A percentile compares a stretch with the other conserved stretches of the same genome.
Conservation (phyloP, 2,329 filamentous ascomycete genomes). For the Mycosphaerelloides madeirae region DNA sequence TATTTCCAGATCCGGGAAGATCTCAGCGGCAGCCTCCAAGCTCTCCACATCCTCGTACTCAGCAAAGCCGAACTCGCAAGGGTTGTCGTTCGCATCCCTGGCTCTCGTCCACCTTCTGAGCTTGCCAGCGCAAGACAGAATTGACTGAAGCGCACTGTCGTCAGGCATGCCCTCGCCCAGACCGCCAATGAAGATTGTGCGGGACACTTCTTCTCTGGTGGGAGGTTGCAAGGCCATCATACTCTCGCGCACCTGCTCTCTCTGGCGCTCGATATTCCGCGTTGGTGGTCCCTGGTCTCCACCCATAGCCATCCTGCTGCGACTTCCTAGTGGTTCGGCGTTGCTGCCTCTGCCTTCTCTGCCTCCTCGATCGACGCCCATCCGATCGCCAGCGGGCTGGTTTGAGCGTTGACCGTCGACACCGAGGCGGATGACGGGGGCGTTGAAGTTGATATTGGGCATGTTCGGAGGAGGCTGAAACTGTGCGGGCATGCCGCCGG, state of each 20-base stretch:
- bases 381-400: slow-evolving; percentile 43
- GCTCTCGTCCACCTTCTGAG: slow-evolving; percentile 81
- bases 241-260: slow-evolving; percentile 28
- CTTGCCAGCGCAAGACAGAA: slow-evolving; percentile 68
- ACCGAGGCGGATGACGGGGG: slow-evolving; percentile 89
- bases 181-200: slow-evolving; percentile 84
- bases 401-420: slow-evolving; percentile 64
- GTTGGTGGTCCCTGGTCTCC: slow-evolving; percentile 46
- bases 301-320: slow-evolving; percentile 47
- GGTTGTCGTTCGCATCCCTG: slow-evolving; percentile 72
- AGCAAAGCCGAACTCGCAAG: slow-evolving; percentile 87
- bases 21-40: slow-evolving; percentile 75
- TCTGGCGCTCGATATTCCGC: slow-evolving; percentile 53
- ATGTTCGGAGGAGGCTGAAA: slow-evolving; percentile 89
- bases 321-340: slow-evolving; percentile 33
- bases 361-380: slow-evolving; percentile 15
- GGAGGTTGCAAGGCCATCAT: slow-evolving; percentile 62
- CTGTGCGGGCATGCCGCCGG: slow-evolving; percentile 72
- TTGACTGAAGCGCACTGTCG: slow-evolving; percentile 72
- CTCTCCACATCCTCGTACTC: slow-evolving; percentile 91
- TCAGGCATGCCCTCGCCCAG: slow-evolving; percentile 74
- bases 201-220: slow-evolving; percentile 81
- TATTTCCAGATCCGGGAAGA: slow-evolving; percentile 75
- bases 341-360: slow-evolving; percentile 30
- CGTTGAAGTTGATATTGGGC: slow-evolving; percentile 97